Evolutionary conservation across 2,329 filamentous ascomycete species (phyloP).

Genomic region (Scedosporium minutisporum): DNA sequence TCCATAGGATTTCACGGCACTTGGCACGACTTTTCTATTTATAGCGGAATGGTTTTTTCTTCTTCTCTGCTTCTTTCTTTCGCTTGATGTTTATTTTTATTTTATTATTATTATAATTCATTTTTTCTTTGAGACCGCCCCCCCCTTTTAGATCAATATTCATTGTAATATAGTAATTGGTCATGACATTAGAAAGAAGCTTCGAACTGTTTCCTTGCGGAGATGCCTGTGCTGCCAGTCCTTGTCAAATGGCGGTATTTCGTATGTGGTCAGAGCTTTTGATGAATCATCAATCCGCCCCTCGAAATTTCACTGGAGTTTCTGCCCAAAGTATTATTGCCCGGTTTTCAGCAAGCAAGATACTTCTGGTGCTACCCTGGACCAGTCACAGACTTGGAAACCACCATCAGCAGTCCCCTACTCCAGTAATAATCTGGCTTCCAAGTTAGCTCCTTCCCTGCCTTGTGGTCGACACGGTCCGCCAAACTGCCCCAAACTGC

Average conservation of each 20-base stretch:
- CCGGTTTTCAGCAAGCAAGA: neutral
- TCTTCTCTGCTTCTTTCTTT: too few relatives aligned
- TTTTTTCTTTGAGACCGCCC: too few relatives aligned
- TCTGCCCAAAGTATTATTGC: neutral
- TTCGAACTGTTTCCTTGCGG: too few relatives aligned
- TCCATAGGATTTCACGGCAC: too few relatives aligned
- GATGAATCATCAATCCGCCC: neutral
- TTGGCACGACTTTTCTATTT: too few relatives aligned
- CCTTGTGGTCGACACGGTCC: slow-evolving; percentile 11
- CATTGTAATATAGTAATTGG: too few relatives aligned
- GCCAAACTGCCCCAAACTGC: slow-evolving; percentile 9
- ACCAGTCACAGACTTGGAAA: neutral
- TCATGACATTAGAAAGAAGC: too few relatives aligned
- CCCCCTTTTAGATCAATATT: too few relatives aligned
- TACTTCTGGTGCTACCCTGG: neutral
- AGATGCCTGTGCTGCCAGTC: neutral
- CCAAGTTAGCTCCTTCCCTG: slow-evolving; percentile 10
- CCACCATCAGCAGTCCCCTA: neutral
- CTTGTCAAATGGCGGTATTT: neutral
- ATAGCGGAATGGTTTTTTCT: too few relatives aligned
- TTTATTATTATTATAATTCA: too few relatives aligned
- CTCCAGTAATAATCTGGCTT: slow-evolving; percentile 10
- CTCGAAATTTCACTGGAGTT: neutral
- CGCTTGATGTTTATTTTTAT: too few relatives aligned
- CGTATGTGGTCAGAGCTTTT: neutral